Evolutionary conservation across 768 basidiomycete genomes (phyloP), one percentile per base, ranked within the genome.

Genomic region (Auricularia cornea): DNA sequence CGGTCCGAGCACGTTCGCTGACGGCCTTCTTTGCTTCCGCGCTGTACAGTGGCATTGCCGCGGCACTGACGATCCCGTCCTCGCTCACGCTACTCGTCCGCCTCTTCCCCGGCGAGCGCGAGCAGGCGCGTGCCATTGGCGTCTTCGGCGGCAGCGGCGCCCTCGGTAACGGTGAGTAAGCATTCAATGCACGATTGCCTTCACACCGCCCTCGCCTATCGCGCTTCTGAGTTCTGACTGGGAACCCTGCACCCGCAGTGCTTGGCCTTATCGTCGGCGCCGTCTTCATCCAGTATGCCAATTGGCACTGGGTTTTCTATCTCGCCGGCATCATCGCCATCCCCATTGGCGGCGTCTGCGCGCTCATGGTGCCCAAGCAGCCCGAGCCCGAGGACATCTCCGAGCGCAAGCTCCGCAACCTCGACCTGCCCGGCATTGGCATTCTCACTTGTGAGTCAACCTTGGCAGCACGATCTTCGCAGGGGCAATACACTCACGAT

Each of bases 221-320:
- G n/a, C n/a, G n/a, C n/a, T n/a, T n/a, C n/a, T 10, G 54, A 8
- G 35, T 38, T 38, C 35, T 28, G 54, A 30, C 54, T 20, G 20
- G 23, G 32, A 59, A 33, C 20, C 23, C 14, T 38, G 35, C 41
- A 20, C n/a, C n/a, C n/a, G n/a, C 54, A 80, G 78, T 79, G 3
- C 63, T 77, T 51, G 80, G 80, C 1, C 68, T 80, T n/a, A 62
- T 79, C 30, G 73, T 80, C 16, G 81, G 81, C 10, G 81, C 79
- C 1, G 29, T 78, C n/a, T 73, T 82, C 52, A 76, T 78, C 3
- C 66, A 73, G 48, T 77, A 70, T 33, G 71, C 72, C 2, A 75
- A 78, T 12, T 84, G 79, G 73, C 75, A 69, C 30, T 83, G 82
- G 83, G 75, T 83, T 23, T 84, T 85, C 68, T 83, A 78, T 69